Evolutionary conservation across 2,329 filamentous ascomycete genomes (phyloP).

Genomic region (Sporothrix curviconia): DNA sequence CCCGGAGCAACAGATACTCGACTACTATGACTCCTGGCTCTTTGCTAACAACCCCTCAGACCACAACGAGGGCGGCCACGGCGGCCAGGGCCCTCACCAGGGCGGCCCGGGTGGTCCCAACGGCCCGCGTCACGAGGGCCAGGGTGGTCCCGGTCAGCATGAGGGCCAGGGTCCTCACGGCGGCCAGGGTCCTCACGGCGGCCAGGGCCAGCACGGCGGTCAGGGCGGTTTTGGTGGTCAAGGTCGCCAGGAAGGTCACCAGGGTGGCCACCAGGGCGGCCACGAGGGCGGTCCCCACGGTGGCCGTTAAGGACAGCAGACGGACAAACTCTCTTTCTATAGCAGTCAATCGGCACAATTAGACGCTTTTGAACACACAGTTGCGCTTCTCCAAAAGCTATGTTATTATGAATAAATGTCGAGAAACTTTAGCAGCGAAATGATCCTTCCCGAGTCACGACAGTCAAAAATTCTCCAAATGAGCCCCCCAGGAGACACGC

Average conservation of each 20-base stretch:
- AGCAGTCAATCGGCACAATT: no score
- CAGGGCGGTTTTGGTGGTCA: neutral
- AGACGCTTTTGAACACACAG: no score
- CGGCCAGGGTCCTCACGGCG: neutral
- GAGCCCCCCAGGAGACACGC: no score
- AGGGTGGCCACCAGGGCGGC: neutral
- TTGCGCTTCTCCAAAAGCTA: no score
- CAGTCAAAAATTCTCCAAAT: no score
- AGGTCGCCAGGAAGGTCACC: neutral
- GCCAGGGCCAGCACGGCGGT: neutral
- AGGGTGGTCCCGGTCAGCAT: no score
- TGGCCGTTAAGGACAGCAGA: neutral
- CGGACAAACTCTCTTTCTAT: no score
- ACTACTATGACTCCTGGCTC: no score
- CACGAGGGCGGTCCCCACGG: neutral
- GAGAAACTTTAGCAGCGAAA: no score
- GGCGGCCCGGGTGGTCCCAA: neutral
- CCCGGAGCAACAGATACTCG: no score
- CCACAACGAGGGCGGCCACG: neutral
- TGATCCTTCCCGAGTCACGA: no score
- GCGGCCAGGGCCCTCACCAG: neutral
- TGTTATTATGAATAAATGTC: no score
- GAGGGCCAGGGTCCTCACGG: neutral
- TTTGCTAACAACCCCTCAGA: neutral
- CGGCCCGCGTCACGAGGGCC: neutral